Conservation (phyloP, 164 flowering plant species). For the Magnolia kwangsiensis region DNA sequence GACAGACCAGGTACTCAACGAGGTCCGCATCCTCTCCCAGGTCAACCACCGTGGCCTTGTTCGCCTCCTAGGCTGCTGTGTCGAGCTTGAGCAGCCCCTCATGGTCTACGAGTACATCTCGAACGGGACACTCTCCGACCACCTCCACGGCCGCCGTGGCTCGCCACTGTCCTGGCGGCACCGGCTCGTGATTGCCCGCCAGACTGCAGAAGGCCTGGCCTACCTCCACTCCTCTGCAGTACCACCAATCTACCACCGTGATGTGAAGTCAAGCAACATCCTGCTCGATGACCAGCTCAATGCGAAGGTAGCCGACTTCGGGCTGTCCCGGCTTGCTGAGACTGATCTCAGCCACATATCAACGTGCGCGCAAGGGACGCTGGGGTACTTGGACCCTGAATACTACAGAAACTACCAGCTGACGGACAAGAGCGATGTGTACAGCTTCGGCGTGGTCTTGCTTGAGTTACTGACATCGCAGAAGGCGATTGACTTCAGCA, state of each 20-base stretch:
- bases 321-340: conserved; percentile 18
- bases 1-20: conserved; percentile 62
- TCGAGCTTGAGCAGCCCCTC: conserved; percentile 17
- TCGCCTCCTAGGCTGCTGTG: conserved; percentile 20
- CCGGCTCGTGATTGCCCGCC: conserved; percentile 11
- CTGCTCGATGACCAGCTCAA: conserved; percentile 18
- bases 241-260: conserved; percentile 22
- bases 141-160: conserved; percentile 9
- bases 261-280: conserved; percentile 23
- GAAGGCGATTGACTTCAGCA: conserved; percentile 18
- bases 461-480: conserved; percentile 16
- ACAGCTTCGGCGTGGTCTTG: conserved; percentile 23
- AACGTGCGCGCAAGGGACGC: conserved; percentile 22
- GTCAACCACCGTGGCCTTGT: conserved; percentile 29
- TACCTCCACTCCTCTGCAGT: conserved; percentile 22
- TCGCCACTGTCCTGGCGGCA: conserved; percentile 8
- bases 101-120: conserved; percentile 22
- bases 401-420: conserved; percentile 20
- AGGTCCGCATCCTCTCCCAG: conserved; percentile 61
- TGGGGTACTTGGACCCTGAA: conserved; percentile 21
- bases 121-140: conserved; percentile 22
- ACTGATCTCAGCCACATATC: conserved; percentile 17
- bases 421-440: conserved; percentile 24
- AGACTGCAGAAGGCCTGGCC: conserved; percentile 18
- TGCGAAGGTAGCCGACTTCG: conserved; percentile 24